Conservation (phyloP, 108 stramenopile genomes). For the Fragilaria radians region DNA sequence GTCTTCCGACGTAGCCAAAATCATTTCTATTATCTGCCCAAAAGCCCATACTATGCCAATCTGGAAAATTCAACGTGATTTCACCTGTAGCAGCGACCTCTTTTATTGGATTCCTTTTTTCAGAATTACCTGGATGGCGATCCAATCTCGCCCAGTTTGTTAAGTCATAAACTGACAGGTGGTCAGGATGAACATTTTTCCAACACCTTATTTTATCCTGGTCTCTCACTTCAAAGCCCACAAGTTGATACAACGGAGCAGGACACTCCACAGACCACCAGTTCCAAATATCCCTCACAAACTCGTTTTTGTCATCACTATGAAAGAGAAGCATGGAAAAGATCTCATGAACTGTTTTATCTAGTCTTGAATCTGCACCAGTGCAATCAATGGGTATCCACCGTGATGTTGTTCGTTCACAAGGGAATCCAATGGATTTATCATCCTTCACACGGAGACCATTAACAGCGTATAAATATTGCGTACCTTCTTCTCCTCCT, state of each 20-base stretch:
- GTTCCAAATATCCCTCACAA: conserved; percentile 1
- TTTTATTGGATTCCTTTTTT: conserved; percentile 19
- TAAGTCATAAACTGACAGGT: conserved; percentile 43
- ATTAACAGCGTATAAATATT: conserved; percentile 20
- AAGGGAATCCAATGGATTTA: neutral
- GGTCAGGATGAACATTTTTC: conserved; percentile 40
- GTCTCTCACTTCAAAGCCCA: conserved; percentile 9
- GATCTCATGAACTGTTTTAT: neutral
- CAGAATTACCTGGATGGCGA: conserved; percentile 31
- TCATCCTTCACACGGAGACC: conserved; percentile 4
- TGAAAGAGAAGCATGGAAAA: neutral
- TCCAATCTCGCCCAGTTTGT: conserved; percentile 32
- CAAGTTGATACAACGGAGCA: neutral
- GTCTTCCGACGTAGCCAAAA: neutral
- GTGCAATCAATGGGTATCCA: conserved; percentile 1
- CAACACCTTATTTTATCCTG: conserved; percentile 12
- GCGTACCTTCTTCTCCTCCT: neutral
- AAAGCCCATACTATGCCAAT: neutral
- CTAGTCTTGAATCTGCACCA: neutral
- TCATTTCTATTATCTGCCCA: conserved; percentile 1
- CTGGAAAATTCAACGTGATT: conserved; percentile 7
- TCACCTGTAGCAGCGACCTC: conserved; percentile 22
- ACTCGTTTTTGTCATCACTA: neutral
- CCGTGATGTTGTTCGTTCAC: conserved; percentile 7
- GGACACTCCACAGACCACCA: neutral